These are phyloP conservation scores for Calonectria pauciramosa DNA, from an alignment of 2,329 filamentous ascomycete genomes.

Conservation along the genomic window DNA sequence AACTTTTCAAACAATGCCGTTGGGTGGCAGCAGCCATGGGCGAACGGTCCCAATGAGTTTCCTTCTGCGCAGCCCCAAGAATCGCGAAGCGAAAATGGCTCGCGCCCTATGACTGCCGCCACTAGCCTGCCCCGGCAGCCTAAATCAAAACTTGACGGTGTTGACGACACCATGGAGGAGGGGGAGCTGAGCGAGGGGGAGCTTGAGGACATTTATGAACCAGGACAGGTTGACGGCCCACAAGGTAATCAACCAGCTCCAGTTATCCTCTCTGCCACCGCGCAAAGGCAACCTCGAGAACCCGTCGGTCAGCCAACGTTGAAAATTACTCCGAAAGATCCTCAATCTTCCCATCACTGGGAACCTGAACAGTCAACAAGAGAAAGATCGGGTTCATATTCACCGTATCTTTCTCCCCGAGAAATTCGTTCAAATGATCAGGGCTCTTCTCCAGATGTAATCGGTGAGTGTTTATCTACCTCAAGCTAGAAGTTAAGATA, in stretches of 20 bases:
- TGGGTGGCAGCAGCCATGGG: slow-evolving; percentile 34
- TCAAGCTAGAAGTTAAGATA: background rate
- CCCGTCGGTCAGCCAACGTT: slow-evolving; percentile 5
- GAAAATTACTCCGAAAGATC: background rate
- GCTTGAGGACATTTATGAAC: slow-evolving; percentile 69
- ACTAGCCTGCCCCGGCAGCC: slow-evolving; percentile 4
- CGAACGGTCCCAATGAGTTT: slow-evolving; percentile 17
- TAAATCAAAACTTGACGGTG: slow-evolving; percentile 12
- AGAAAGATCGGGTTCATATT: slow-evolving; percentile 67
- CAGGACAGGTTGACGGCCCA: slow-evolving; percentile 39
- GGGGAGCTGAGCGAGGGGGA: slow-evolving; percentile 83
- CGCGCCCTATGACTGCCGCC: background rate
- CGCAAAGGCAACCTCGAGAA: background rate
- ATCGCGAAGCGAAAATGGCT: background rate
- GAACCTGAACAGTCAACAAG: slow-evolving; percentile 45
- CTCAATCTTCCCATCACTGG: background rate
- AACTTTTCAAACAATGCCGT: slow-evolving; percentile 38
- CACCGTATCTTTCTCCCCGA: slow-evolving; percentile 64
- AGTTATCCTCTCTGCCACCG: background rate
- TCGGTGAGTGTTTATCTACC: slow-evolving; percentile 10
- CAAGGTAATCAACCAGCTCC: background rate
- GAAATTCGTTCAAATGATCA: slow-evolving; percentile 53
- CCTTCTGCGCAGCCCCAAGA: slow-evolving; percentile 2
- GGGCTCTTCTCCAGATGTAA: slow-evolving; percentile 25
- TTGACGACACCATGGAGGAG: slow-evolving; percentile 67